phyloP scores from a whole-genome alignment of 2,329 filamentous ascomycete species.

The Aspergillus flavus region DNA sequence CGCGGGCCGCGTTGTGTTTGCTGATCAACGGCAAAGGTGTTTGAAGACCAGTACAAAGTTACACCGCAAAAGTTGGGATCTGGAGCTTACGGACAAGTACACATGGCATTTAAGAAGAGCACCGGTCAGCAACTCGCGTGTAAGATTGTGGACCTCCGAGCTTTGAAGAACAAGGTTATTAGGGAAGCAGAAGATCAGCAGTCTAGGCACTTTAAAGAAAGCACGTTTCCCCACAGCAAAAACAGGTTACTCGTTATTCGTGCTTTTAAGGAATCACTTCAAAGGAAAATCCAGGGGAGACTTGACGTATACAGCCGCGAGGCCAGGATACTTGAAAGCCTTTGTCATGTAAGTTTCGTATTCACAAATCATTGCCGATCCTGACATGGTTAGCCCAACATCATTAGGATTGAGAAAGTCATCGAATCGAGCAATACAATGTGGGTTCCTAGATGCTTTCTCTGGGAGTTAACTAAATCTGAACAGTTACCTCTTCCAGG shows the following conservation, averaged over 20 bases:
- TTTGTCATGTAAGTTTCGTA: conserved; percentile 51
- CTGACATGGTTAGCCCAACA: conserved; percentile 54
- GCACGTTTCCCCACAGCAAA: background rate
- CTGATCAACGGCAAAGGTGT: conserved; percentile 26
- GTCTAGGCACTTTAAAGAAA: conserved; percentile 17
- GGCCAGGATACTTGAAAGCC: conserved; percentile 50
- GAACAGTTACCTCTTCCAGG: conserved; percentile 61
- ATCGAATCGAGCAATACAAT: conserved; percentile 56
- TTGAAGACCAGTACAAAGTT: conserved; percentile 38
- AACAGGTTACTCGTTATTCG: background rate
- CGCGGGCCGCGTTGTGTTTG: background rate
- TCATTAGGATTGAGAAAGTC: conserved; percentile 60
- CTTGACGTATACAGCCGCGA: conserved; percentile 41
- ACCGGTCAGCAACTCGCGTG: conserved; percentile 46
- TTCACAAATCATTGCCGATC: background rate
- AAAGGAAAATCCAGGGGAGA: conserved; percentile 30
- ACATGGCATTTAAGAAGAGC: conserved; percentile 43
- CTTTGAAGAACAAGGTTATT: conserved; percentile 20
- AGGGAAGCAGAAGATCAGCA: conserved; percentile 8
- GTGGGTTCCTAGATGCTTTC: conserved; percentile 34
- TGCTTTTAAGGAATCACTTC: conserved; percentile 18
- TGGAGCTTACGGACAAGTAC: conserved; percentile 46
- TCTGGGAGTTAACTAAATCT: background rate
- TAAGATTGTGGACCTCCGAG: conserved; percentile 46
- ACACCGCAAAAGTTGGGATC: conserved; percentile 45